Evolutionary conservation across 2,329 filamentous ascomycete species (phyloP).

Genomic region (Cladosporium sp.): DNA sequence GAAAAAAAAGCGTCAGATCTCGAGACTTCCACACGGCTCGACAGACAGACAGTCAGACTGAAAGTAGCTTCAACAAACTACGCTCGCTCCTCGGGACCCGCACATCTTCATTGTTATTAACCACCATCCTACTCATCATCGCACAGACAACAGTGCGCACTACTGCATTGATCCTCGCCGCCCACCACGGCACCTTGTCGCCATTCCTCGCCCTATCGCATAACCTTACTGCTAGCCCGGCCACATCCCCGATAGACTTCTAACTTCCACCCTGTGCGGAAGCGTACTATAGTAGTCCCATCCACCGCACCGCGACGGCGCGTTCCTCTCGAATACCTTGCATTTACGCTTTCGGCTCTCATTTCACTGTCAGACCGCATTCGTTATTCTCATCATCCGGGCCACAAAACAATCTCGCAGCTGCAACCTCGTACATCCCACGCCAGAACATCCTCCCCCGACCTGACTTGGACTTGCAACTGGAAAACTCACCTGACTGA

Average conservation of each 20-base stretch:
- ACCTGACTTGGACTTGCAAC: too few species aligned
- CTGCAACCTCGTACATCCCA: background rate
- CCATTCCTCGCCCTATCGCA: constrained; percentile 5
- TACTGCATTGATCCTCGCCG: background rate
- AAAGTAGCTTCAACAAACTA: too few species aligned
- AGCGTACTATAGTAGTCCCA: background rate
- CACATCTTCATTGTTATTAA: too few species aligned
- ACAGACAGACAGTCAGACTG: too few species aligned
- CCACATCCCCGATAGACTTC: background rate
- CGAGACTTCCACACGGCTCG: background rate
- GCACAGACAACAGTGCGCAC: background rate
- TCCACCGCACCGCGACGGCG: constrained; percentile 4
- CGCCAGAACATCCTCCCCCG: background rate
- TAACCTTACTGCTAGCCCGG: background rate
- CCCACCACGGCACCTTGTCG: background rate
- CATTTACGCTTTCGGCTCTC: constrained; percentile 2
- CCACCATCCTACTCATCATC: background rate
- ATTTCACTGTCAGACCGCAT: background rate
- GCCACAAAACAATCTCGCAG: background rate
- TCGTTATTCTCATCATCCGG: background rate
- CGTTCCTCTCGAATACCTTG: constrained; percentile 7
- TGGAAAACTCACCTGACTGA: background rate
- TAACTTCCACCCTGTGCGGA: constrained; percentile 1
- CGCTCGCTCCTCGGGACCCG: too few species aligned
- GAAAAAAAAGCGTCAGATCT: background rate